Conservation (phyloP, 2,329 filamentous ascomycete species). For the Aspergillus udagawae region DNA sequence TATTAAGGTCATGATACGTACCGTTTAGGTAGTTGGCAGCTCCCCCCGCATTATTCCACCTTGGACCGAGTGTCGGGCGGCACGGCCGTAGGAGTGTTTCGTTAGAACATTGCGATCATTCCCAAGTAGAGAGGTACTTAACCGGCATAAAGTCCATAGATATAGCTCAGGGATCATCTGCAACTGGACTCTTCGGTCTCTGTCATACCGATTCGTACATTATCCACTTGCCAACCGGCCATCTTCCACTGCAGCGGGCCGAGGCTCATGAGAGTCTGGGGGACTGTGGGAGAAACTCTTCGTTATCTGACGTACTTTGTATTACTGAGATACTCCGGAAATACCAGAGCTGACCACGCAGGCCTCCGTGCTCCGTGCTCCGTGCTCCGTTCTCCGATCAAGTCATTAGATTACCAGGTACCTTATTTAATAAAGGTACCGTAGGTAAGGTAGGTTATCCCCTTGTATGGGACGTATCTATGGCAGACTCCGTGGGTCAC, state of each 20-base stretch:
- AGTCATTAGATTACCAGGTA: too few species aligned
- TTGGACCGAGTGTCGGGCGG: not conserved
- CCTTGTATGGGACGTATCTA: not conserved
- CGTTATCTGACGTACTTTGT: not conserved
- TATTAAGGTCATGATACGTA: not conserved
- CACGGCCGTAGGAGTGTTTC: not conserved
- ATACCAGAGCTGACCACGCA: not conserved
- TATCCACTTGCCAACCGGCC: not conserved
- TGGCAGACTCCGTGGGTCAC: not conserved
- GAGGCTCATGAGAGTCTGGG: not conserved
- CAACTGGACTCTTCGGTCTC: not conserved
- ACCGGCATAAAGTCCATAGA: not conserved
- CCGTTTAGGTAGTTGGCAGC: not conserved
- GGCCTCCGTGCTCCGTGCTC: not conserved
- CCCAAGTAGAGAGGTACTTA: too few species aligned
- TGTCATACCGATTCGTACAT: not conserved
- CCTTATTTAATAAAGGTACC: too few species aligned
- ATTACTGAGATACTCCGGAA: not conserved
- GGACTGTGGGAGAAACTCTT: not conserved
- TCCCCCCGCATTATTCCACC: conserved; percentile 5
- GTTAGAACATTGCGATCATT: not conserved
- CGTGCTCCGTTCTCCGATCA: not conserved
- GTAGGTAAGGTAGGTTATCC: not conserved
- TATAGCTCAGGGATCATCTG: not conserved
- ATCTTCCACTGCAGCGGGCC: not conserved